Evolutionary conservation across 2,329 filamentous ascomycete species (phyloP).

Genomic region (Colletotrichum graminicola): DNA sequence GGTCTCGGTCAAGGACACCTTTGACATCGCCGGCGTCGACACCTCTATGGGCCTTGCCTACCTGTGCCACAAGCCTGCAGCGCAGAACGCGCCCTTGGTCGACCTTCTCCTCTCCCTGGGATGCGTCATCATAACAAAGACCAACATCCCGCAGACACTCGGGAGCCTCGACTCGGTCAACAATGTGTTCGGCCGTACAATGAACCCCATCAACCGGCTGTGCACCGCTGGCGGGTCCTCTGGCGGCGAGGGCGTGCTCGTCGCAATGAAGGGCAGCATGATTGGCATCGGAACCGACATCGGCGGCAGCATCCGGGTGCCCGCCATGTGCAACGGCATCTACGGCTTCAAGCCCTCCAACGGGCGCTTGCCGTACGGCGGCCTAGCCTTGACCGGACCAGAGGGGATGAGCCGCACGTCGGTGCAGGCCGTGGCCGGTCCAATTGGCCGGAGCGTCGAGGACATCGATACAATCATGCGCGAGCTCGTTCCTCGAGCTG

Average conservation of each 20-base stretch:
- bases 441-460: slow-evolving; percentile 28
- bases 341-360: slow-evolving; percentile 39
- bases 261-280: slow-evolving; percentile 31
- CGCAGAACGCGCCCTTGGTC: slow-evolving; percentile 47
- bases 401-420: slow-evolving; percentile 35
- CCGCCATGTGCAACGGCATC: slow-evolving; percentile 38
- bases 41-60: slow-evolving; percentile 56
- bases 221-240: slow-evolving; percentile 38
- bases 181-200: slow-evolving; percentile 37
- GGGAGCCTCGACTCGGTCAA: slow-evolving; percentile 41
- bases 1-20: slow-evolving; percentile 63
- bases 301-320: slow-evolving; percentile 38
- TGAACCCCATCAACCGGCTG: slow-evolving; percentile 37
- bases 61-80: slow-evolving; percentile 50
- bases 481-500: slow-evolving; percentile 29
- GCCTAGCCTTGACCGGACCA: slow-evolving; percentile 4
- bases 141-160: slow-evolving; percentile 48
- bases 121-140: slow-evolving; percentile 43
- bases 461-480: slow-evolving; percentile 22
- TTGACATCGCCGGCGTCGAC: slow-evolving; percentile 59
- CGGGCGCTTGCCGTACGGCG: slow-evolving; percentile 30
- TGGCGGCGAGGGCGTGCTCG: slow-evolving; percentile 32
- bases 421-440: slow-evolving; percentile 33
- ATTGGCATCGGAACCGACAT: slow-evolving; percentile 36
- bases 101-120: slow-evolving; percentile 49